Percentiles rank a stretch among this genome's conserved stretches.
Evolutionary conservation across 2,329 filamentous ascomycete genomes (phyloP).

Genomic region (Capronia coronata): DNA sequence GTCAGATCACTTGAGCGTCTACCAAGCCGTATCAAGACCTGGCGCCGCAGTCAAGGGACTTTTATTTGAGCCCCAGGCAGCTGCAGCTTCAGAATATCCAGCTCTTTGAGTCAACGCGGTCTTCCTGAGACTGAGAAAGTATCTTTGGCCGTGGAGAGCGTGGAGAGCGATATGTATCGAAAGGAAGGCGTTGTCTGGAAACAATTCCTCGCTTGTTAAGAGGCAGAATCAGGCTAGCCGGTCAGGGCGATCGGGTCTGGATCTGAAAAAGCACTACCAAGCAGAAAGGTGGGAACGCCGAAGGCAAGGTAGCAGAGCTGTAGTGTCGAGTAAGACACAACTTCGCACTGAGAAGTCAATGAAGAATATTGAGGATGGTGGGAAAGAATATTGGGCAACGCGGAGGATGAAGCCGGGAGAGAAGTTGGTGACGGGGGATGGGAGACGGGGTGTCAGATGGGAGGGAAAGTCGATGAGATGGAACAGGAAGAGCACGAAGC

Average conservation of each 20-base stretch:
- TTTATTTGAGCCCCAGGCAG: neutral
- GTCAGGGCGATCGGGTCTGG: neutral
- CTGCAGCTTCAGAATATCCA: neutral
- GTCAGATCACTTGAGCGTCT: neutral
- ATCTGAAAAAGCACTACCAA: neutral
- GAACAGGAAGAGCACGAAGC: neutral
- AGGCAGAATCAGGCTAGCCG: neutral
- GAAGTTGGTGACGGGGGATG: conserved; percentile 7
- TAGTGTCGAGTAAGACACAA: neutral
- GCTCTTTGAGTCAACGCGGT: neutral
- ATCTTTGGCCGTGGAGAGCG: neutral
- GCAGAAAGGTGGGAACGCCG: conserved; percentile 1
- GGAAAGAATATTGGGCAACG: conserved; percentile 5
- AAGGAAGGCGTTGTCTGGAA: neutral
- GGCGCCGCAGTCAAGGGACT: neutral
- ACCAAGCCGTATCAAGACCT: neutral
- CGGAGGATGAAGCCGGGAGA: conserved; percentile 2
- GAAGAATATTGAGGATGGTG: neutral
- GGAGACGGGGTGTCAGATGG: conserved; percentile 4
- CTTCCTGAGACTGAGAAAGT: neutral
- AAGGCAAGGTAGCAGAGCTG: neutral
- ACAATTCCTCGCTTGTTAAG: neutral
- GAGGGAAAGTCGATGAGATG: conserved; percentile 4
- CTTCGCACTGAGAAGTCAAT: neutral
- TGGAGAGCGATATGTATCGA: neutral